Percentiles rank a stretch among this genome's conserved stretches.
phyloP scores from a whole-genome alignment of 1,284 basidiomycete genomes.

The Apiotrichum domesticum region DNA sequence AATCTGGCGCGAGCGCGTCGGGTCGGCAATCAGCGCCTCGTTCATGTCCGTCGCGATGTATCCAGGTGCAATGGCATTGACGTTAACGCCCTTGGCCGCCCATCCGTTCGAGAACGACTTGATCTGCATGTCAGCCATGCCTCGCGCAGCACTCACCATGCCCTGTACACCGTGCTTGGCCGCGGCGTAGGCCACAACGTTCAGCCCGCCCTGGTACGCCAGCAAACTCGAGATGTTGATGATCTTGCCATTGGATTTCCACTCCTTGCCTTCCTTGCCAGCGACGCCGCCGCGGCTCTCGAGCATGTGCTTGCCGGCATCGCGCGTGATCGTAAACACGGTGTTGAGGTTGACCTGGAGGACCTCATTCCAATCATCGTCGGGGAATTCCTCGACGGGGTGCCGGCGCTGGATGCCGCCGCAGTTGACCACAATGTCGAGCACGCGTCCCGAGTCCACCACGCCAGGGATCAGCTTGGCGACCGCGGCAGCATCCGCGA shows the following conservation, averaged over 20 bases:
- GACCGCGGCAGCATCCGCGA: slow-evolving; percentile 63
- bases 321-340: slow-evolving; percentile 48
- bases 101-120: slow-evolving; percentile 58
- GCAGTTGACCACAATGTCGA: slow-evolving; percentile 88
- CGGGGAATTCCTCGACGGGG: slow-evolving; percentile 72
- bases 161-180: slow-evolving; percentile 79
- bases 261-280: slow-evolving; percentile 22
- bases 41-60: slow-evolving; percentile 78
- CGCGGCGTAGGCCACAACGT: slow-evolving; percentile 85
- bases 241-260: slow-evolving; percentile 45
- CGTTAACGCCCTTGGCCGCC: slow-evolving; percentile 76
- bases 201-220: slow-evolving; percentile 58
- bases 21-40: slow-evolving; percentile 46
- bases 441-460: slow-evolving; percentile 54
- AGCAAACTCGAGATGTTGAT: slow-evolving; percentile 49
- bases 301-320: slow-evolving; percentile 49
- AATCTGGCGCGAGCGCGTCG: slow-evolving; percentile 64
- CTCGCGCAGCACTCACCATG: slow-evolving; percentile 49
- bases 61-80: slow-evolving; percentile 81
- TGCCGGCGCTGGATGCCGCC: slow-evolving; percentile 87
- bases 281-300: slow-evolving; percentile 43
- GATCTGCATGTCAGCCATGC: slow-evolving; percentile 28
- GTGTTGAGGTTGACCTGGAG: slow-evolving; percentile 49
- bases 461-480: slow-evolving; percentile 56
- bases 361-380: slow-evolving; percentile 85